Evolutionary conservation across 2,329 filamentous ascomycete species (phyloP), one percentile per base, ranked within the genome.

Genomic region (Cercospora zeae-maydis): DNA sequence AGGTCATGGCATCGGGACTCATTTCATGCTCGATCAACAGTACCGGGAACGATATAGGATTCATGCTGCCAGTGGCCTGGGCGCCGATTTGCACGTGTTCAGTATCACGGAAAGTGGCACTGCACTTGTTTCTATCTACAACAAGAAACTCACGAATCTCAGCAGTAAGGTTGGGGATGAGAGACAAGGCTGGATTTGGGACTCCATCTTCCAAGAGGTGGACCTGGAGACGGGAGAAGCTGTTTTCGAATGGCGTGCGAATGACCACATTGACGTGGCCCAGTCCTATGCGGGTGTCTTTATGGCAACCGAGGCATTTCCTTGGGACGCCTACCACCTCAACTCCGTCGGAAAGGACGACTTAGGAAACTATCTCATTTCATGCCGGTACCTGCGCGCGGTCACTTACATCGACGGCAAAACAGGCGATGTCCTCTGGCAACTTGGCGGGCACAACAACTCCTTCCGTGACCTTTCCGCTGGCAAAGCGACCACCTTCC

Each of bases 231-330:
- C 81, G 5, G 83, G 83, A 2, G 75, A 82, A 31, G 70, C 85
- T 1, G 64, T 85, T 6, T 86, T 86, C 66, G 81, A 86, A 66
- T 86, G 84, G 84, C 78, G 77, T 36, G 82, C 81, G 63, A 75
- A 85, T 1, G 82, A 85, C 39, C 81, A 86, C 70, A 75, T 84
- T 39, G 73, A 75, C 16, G 78, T 81, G 3, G 75, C 77, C 39
- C 80, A 81, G 76, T 72, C 70, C 4, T 74, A 70, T 13, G 71
- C 71, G 30, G 73, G 76, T 34, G 64, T 66, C 27, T 76, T 42
- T 76, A 77, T n/a, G 0, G 71, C 68, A 2, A 70, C 77, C 13
- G 76, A 78, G 19, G 75, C 75, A n/a, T 78, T 80, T 30, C 78
- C 80, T 0, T 84, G 78, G 73, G 82, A 84, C 66, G 83, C 78